Evolutionary conservation across 768 basidiomycete species (phyloP), one percentile per base, ranked within the genome.

Genomic region (Boletus patriciae): DNA sequence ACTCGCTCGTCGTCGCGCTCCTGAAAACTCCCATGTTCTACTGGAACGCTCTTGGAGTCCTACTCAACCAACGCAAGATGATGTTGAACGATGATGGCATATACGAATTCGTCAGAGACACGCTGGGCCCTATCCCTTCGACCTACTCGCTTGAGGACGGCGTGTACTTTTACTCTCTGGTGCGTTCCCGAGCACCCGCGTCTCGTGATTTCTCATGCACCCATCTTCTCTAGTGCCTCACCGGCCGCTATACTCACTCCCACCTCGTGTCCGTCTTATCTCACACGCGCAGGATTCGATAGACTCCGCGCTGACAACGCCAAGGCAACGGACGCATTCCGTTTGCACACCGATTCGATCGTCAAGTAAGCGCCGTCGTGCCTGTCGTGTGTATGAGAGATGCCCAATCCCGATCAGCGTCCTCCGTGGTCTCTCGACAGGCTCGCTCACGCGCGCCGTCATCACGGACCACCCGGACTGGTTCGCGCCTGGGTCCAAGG

Each of bases 11-110:
- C 50, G 77, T 83, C 46, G 77, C 78, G 13, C 58, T 75, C 16
- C 71, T 87, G 52, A 70, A 77, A 53, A 76, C 72, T 8, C 78
- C 77, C 29, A 48, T 67, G 16, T 74, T 86, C 58, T 86, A 84
- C 60, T 92, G 90, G 90, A 88, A 88, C 63, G 87, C 88, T 0
- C 73, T 91, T 23, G 90, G 89, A 18, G 90, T 92, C 6, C 88
- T 89, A 5, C 72, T 78, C 59, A 86, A 87, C 63, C 86, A 90
- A 72, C 77, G 85, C 58, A 74, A 75, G 55, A 83, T 85, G 78
- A 71, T 88, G 50, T 62, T 86, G 25, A 68, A 80, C 9, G 82
- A 83, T 54, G 81, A 81, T 21, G 66, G 73, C 23, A 50, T 70
- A 1, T 83, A 78, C 54, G 79, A 81, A 19, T 83, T 80, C 54